These are phyloP conservation scores for Viridothelium virens DNA, from an alignment of 495 filamentous ascomycete species.

Conservation along the genomic window DNA sequence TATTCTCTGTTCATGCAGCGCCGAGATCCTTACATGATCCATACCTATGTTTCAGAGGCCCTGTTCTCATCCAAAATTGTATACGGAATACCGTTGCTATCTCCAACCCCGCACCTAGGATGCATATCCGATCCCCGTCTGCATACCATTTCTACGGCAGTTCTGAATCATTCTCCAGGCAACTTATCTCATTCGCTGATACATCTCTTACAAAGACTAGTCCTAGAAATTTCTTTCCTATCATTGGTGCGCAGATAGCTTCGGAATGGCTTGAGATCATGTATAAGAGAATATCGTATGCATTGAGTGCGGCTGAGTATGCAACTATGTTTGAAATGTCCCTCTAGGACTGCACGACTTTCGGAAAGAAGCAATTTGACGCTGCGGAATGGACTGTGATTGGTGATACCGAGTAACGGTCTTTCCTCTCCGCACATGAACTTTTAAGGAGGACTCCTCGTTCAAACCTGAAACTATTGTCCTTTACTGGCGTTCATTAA, in stretches of 20 bases:
- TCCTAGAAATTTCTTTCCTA: too few relatives aligned
- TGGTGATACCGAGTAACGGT: not conserved
- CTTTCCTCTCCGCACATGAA: not conserved
- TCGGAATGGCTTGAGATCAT: too few relatives aligned
- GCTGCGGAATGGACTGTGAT: not conserved
- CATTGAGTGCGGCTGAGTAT: not conserved
- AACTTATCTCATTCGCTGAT: too few relatives aligned
- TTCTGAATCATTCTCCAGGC: too few relatives aligned
- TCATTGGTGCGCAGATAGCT: too few relatives aligned
- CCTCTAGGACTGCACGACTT: not conserved
- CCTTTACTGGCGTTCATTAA: not conserved
- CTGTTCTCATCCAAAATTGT: not conserved
- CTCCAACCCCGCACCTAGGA: not conserved
- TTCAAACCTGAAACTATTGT: not conserved
- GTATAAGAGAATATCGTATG: not conserved
- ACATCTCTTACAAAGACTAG: too few relatives aligned
- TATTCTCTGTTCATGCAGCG: not conserved
- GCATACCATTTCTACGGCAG: too few relatives aligned
- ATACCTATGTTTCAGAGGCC: not conserved
- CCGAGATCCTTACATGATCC: not conserved
- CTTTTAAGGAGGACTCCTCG: not conserved
- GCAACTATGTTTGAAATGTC: not conserved
- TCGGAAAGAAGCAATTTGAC: not conserved
- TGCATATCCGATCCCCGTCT: not conserved
- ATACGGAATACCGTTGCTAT: not conserved